Evolutionary conservation across 2,329 filamentous ascomycete species (phyloP).

Genomic region (Clonostachys rosea): DNA sequence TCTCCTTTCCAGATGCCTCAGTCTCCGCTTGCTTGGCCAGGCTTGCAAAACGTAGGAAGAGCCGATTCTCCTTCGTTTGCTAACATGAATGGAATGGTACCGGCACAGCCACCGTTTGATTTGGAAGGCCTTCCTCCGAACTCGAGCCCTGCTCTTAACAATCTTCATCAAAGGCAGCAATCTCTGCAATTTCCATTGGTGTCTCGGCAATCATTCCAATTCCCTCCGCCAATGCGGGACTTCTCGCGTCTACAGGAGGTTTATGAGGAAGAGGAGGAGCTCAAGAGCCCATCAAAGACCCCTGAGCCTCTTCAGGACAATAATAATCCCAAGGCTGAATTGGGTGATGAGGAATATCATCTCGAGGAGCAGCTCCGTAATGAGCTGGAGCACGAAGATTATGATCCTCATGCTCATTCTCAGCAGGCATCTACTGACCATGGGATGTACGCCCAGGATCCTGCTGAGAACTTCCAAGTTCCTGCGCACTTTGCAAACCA

Average conservation of each 20-base stretch:
- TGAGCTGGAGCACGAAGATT: constrained; percentile 74
- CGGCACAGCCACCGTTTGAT: constrained; percentile 60
- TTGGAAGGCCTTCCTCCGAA: constrained; percentile 41
- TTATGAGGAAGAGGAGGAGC: constrained; percentile 68
- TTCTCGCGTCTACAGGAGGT: constrained; percentile 67
- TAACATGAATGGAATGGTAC: constrained; percentile 51
- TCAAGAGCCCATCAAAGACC: constrained; percentile 49
- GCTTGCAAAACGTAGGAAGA: constrained; percentile 47
- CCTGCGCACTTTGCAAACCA: constrained; percentile 48
- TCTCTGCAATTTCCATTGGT: constrained; percentile 54
- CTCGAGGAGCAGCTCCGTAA: constrained; percentile 75
- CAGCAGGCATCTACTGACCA: constrained; percentile 9
- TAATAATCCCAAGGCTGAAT: constrained; percentile 58
- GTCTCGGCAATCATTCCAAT: constrained; percentile 51
- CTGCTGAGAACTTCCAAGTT: constrained; percentile 39
- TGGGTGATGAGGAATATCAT: constrained; percentile 83
- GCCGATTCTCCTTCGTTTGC: constrained; percentile 60
- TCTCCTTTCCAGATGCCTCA: constrained; percentile 67
- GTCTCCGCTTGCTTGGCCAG: constrained; percentile 52
- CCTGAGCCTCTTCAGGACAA: constrained; percentile 44
- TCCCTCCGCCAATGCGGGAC: constrained; percentile 47
- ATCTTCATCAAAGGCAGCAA: constrained; percentile 50
- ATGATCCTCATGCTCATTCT: constrained; percentile 46
- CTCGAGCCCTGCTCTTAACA: constrained; percentile 31
- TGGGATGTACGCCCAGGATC: constrained; percentile 23